These are phyloP conservation scores for Dryas integrifolia DNA, from an alignment of 331 rosid genomes.

Conservation along the genomic window DNA sequence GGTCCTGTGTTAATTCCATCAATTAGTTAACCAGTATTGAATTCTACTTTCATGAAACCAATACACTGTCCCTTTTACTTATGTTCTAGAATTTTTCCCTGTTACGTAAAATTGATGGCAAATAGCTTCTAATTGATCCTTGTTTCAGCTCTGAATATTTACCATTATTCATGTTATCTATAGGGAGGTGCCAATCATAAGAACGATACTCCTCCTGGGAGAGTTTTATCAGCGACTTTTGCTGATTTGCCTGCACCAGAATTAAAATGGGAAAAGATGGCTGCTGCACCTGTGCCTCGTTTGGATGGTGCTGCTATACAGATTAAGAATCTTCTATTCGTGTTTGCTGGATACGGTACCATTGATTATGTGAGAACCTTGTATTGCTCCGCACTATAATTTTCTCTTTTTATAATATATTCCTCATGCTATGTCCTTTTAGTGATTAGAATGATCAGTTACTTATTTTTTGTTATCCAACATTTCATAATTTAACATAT, in stretches of 20 bases:
- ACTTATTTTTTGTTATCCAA: not conserved
- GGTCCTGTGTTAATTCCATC: not conserved
- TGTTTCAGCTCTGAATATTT: not conserved
- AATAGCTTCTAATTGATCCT: not conserved
- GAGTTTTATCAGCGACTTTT: slow-evolving; percentile 53
- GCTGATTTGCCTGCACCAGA: slow-evolving; percentile 85
- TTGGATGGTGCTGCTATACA: slow-evolving; percentile 75
- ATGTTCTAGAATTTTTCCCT: not conserved
- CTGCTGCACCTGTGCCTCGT: slow-evolving; percentile 79
- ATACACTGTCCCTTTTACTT: not conserved
- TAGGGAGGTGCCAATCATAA: not conserved
- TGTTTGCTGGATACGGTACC: slow-evolving; percentile 70
- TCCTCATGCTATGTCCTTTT: not conserved
- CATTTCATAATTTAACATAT: not conserved
- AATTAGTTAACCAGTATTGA: not conserved
- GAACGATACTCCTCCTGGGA: slow-evolving; percentile 21
- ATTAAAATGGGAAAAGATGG: slow-evolving; percentile 68
- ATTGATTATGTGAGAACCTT: slow-evolving; percentile 57
- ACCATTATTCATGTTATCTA: not conserved
- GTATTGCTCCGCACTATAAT: not conserved
- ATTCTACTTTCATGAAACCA: not conserved
- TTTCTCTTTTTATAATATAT: not conserved
- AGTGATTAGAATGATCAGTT: not conserved
- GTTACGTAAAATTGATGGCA: not conserved
- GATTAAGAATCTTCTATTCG: slow-evolving; percentile 63